Conservation (phyloP, 176 grass and related monocot species). For the Cymbopogon citratus region DNA sequence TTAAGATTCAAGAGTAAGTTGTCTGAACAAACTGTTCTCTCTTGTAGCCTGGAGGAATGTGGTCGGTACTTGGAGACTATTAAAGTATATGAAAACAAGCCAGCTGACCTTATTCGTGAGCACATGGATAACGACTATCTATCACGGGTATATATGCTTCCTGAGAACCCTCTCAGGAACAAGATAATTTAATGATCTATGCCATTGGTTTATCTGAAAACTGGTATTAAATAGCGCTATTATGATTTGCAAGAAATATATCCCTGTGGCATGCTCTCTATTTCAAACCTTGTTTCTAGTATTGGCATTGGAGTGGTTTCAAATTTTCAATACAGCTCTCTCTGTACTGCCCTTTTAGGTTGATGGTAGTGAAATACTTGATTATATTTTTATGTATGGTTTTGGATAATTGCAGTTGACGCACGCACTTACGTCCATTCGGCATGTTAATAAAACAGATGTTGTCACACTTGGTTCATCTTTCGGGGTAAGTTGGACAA, state of each 20-base stretch:
- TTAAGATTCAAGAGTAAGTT: background rate
- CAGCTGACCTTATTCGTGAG: conserved; percentile 78
- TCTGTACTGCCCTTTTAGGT: background rate
- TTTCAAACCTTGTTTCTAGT: conserved; percentile 1
- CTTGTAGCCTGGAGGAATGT: conserved; percentile 88
- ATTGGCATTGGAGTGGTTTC: background rate
- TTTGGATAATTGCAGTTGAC: conserved; percentile 61
- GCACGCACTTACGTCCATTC: conserved; percentile 69
- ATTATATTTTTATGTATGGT: background rate
- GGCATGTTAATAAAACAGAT: conserved; percentile 89
- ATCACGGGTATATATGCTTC: conserved; percentile 60
- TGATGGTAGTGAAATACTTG: background rate
- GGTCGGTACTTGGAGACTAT: conserved; percentile 96
- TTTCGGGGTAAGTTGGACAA: conserved; percentile 73
- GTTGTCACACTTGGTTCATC: conserved; percentile 90
- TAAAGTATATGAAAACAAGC: conserved; percentile 97
- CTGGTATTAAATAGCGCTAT: background rate
- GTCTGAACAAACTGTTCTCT: conserved; percentile 20
- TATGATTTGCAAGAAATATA: background rate
- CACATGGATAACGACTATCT: conserved; percentile 88
- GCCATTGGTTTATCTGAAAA: background rate
- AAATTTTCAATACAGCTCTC: background rate
- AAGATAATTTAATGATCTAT: conserved; percentile 16
- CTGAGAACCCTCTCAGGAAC: background rate
- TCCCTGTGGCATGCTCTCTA: background rate